phyloP scores from a whole-genome alignment of 1,284 basidiomycete genomes.

The Ceratorhiza oryzae-sativae region DNA sequence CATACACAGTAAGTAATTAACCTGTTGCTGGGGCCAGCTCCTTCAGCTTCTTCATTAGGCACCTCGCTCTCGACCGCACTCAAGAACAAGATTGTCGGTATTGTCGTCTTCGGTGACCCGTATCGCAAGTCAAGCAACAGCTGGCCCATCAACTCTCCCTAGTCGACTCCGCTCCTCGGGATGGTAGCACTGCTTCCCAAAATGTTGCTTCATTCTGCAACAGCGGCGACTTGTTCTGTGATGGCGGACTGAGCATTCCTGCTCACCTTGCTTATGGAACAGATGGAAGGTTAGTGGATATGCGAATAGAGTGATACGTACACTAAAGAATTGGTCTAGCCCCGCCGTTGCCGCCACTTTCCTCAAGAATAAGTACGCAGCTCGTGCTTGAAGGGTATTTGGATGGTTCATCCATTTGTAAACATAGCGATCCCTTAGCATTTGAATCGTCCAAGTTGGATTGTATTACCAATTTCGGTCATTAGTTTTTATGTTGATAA shows the following conservation, averaged over 20 bases:
- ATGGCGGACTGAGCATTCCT: slow-evolving; percentile 8
- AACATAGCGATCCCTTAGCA: neutral
- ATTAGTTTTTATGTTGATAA: no score
- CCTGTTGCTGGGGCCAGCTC: neutral
- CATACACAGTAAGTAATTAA: slow-evolving; percentile 5
- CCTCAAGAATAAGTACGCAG: slow-evolving; percentile 15
- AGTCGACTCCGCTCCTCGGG: slow-evolving; percentile 23
- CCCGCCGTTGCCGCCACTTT: slow-evolving; percentile 20
- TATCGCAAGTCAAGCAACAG: slow-evolving; percentile 17
- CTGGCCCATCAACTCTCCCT: slow-evolving; percentile 25
- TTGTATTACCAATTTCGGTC: neutral
- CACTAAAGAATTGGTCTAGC: neutral
- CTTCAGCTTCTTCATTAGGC: neutral
- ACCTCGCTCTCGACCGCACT: slow-evolving; percentile 23
- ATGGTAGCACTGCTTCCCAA: slow-evolving; percentile 18
- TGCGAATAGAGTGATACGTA: neutral
- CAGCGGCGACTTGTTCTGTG: slow-evolving; percentile 32
- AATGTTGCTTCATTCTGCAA: slow-evolving; percentile 29
- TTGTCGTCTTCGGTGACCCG: slow-evolving; percentile 35
- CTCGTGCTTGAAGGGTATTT: neutral
- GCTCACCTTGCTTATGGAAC: slow-evolving; percentile 37
- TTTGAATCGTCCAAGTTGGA: neutral
- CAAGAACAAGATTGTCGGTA: slow-evolving; percentile 13
- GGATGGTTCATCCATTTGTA: neutral
- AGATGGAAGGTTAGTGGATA: slow-evolving; percentile 30